A percentile compares a stretch with the other conserved stretches of the same genome.
Evolutionary conservation across 2,329 filamentous ascomycete species (phyloP).

Genomic region (Intubia oerlemansii): DNA sequence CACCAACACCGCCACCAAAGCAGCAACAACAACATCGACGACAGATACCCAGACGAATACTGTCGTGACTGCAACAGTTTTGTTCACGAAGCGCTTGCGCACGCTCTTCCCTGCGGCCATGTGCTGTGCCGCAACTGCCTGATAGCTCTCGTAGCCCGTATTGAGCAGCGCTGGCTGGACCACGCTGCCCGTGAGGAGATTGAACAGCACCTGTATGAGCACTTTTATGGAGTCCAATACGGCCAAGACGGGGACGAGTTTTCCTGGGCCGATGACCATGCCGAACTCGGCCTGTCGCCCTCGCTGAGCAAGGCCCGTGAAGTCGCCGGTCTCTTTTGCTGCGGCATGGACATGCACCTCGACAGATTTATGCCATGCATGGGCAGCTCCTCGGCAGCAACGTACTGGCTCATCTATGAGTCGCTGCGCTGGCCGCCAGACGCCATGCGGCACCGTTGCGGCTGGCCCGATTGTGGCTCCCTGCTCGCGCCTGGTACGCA

Average conservation of each 20-base stretch:
- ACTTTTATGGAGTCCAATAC: neutral
- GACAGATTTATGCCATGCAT: conserved; percentile 1
- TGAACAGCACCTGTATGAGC: too few species aligned
- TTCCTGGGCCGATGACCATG: neutral
- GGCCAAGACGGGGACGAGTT: neutral
- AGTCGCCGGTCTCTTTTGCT: conserved; percentile 3
- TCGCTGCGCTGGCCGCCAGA: conserved; percentile 1
- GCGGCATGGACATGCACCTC: conserved; percentile 1
- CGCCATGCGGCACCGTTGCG: conserved; percentile 1
- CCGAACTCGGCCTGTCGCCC: neutral
- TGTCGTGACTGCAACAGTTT: conserved; percentile 3
- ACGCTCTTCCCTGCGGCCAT: conserved; percentile 6
- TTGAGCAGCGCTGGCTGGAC: neutral
- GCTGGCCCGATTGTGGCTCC: conserved; percentile 6
- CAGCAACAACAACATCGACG: too few species aligned
- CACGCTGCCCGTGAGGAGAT: too few species aligned
- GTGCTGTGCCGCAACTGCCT: conserved; percentile 5
- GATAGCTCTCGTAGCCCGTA: neutral
- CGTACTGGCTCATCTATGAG: conserved; percentile 2
- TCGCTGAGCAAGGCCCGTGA: neutral
- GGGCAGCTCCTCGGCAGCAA: neutral
- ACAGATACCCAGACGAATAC: neutral
- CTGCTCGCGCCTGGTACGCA: neutral
- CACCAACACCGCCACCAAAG: neutral
- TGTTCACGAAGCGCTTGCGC: neutral